A percentile compares a stretch with the other conserved stretches of the same genome.
Evolutionary conservation across 176 grass and related monocot species (phyloP).

Genomic region (Carex littledalei): DNA sequence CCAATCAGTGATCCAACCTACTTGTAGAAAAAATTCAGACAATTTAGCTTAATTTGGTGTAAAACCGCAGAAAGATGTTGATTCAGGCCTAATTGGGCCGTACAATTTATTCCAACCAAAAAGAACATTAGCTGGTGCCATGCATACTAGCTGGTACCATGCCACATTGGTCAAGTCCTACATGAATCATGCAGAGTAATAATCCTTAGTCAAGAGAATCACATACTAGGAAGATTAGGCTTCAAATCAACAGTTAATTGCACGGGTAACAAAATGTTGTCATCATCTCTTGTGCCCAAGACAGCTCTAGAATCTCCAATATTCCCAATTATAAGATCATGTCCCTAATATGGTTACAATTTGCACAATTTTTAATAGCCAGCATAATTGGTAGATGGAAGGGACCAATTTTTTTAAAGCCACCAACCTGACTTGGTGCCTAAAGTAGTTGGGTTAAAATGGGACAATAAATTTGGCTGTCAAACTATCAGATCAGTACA

Average conservation of each 20-base stretch:
- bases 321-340: slow-evolving; percentile 83
- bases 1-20: neutral
- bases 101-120: neutral
- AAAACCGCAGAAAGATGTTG: neutral
- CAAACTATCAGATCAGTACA: neutral
- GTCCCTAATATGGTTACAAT: slow-evolving; percentile 41
- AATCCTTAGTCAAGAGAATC: slow-evolving; percentile 2
- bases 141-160: neutral
- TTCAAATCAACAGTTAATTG: slow-evolving; percentile 91
- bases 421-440: neutral
- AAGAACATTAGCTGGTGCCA: neutral
- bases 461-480: neutral
- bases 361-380: slow-evolving; percentile 7
- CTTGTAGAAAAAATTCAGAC: neutral
- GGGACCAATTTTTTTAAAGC: slow-evolving; percentile 6
- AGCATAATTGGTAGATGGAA: slow-evolving; percentile 1
- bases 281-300: slow-evolving; percentile 63
- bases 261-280: slow-evolving; percentile 50
- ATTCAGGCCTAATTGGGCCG: neutral
- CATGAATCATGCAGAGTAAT: neutral
- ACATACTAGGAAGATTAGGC: slow-evolving; percentile 86
- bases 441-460: slow-evolving; percentile 16
- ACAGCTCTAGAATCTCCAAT: slow-evolving; percentile 91
- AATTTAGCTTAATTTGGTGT: neutral
- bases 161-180: neutral